phyloP scores from a whole-genome alignment of 2,329 filamentous ascomycete species.

The Fusarium brachygibbosum region DNA sequence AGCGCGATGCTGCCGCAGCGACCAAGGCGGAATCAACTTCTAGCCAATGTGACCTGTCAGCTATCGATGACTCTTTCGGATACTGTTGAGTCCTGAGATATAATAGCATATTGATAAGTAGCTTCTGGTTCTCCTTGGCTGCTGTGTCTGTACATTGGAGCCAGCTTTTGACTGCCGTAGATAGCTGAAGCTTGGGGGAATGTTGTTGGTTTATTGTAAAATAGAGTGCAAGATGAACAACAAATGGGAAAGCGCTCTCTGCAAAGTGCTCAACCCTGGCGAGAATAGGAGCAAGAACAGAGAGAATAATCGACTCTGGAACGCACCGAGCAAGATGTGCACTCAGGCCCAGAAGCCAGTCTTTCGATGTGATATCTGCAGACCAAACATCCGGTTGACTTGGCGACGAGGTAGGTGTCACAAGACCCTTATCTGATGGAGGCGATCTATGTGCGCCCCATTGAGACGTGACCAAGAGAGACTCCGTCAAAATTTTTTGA shows the following conservation, averaged over 20 bases:
- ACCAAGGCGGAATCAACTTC: constrained; percentile 81
- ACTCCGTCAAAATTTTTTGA: constrained; percentile 64
- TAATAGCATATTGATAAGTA: constrained; percentile 83
- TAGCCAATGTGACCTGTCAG: constrained; percentile 86
- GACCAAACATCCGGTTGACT: constrained; percentile 51
- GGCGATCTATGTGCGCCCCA: constrained; percentile 70
- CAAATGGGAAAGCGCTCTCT: constrained; percentile 81
- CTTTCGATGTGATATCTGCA: constrained; percentile 58
- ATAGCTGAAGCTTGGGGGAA: constrained; percentile 72
- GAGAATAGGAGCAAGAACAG: constrained; percentile 76
- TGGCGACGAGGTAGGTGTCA: constrained; percentile 6
- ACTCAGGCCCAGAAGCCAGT: constrained; percentile 75
- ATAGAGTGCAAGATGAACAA: constrained; percentile 84
- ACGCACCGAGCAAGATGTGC: constrained; percentile 72
- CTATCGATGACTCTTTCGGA: constrained; percentile 81
- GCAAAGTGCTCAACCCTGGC: constrained; percentile 76
- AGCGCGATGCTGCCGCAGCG: constrained; percentile 78
- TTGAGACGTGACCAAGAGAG: constrained; percentile 66
- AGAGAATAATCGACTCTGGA: constrained; percentile 75
- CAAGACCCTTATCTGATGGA: constrained; percentile 62
- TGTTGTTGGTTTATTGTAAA: constrained; percentile 75
- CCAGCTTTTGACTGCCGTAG: constrained; percentile 73
- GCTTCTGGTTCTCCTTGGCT: constrained; percentile 73
- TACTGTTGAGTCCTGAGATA: constrained; percentile 88
- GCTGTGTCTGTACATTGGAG: constrained; percentile 60